Evolutionary conservation across 768 basidiomycete species (phyloP), one percentile per base, ranked within the genome.

Genomic region (Boletus huronensis): DNA sequence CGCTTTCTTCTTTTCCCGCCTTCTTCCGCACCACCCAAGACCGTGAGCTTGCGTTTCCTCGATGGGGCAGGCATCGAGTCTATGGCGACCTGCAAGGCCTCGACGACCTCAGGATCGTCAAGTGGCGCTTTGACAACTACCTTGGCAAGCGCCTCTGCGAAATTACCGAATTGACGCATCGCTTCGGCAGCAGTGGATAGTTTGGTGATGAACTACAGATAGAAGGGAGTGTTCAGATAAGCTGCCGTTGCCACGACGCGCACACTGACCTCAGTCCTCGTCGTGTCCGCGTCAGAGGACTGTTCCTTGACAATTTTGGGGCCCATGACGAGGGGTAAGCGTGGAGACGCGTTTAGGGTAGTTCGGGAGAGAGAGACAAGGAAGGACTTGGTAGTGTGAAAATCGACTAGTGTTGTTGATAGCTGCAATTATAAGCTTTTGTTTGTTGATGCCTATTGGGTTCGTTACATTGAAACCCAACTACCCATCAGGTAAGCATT

Each of bases 61-160:
- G 70, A 68, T 21, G 63, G 52, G 11, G 67, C 59, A 7, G 69
- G 69, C 42, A 64, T 65, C 64, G 66, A 66, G 66, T 70, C 64
- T 36, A 72, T 63, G 53, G 64, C 71, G 13, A 36, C 14, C 29
- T 71, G 67, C 54, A 70, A 45, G 16, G 64, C 53, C 52, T 64
- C 67, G 28, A 70, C 48, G 39, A 70, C 58, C 54, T 60, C 60
- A 16, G 70, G 58, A 61, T 70, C 67, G 36, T 67, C 71, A 53
- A 68, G 71, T 41, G 67, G 70, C 44, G 66, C 58, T 53, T 75
- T 74, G 39, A 74, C 69, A 47, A 84, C 72, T 31, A 79, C 66
- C 43, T 74, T 76, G 10, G 82, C 79, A 62, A 85, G 86, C 28
- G 77, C 69, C 39, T 90, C 87, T 16, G 83, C 82, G 40, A 83